These are phyloP conservation scores for Tripterygium wilfordii DNA, from an alignment of 177 flowering plant species.

Conservation along the genomic window DNA sequence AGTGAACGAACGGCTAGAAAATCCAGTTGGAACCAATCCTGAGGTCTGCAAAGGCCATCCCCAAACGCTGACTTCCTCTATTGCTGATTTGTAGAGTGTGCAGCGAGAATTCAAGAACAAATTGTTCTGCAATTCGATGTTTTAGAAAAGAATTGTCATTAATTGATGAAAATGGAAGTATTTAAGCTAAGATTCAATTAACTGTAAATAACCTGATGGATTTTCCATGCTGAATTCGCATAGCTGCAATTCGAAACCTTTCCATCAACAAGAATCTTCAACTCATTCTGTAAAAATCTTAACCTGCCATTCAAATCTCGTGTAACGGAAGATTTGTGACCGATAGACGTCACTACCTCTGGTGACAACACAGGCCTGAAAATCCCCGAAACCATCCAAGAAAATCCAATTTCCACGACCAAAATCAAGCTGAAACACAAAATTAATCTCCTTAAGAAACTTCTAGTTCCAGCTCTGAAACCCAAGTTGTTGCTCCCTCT, in stretches of 20 bases:
- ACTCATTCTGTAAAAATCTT: constrained; percentile 35
- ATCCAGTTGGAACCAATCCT: constrained; percentile 55
- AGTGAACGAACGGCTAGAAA: constrained; percentile 52
- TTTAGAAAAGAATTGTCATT: no score
- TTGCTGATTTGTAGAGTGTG: constrained; percentile 44
- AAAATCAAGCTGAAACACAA: constrained; percentile 37
- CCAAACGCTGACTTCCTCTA: constrained; percentile 76
- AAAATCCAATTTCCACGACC: constrained; percentile 34
- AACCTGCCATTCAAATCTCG: constrained; percentile 39
- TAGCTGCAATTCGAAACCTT: constrained; percentile 46
- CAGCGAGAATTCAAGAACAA: constrained; percentile 49
- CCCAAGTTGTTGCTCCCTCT: no score
- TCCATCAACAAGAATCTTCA: constrained; percentile 31
- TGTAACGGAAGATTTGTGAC: constrained; percentile 26
- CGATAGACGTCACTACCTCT: constrained; percentile 33
- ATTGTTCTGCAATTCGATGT: constrained; percentile 46
- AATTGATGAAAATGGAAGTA: no score
- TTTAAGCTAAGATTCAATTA: not conserved
- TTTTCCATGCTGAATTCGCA: constrained; percentile 47
- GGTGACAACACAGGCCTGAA: constrained; percentile 34
- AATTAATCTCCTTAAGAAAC: constrained; percentile 17
- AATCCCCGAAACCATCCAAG: constrained; percentile 28
- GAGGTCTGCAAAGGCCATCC: constrained; percentile 95
- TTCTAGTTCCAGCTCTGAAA: constrained; percentile 11
- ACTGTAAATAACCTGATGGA: constrained; percentile 40